Base-by-base conservation (phyloP, 345 rosid genomes). In the Hirschfeldia incana region DNA sequence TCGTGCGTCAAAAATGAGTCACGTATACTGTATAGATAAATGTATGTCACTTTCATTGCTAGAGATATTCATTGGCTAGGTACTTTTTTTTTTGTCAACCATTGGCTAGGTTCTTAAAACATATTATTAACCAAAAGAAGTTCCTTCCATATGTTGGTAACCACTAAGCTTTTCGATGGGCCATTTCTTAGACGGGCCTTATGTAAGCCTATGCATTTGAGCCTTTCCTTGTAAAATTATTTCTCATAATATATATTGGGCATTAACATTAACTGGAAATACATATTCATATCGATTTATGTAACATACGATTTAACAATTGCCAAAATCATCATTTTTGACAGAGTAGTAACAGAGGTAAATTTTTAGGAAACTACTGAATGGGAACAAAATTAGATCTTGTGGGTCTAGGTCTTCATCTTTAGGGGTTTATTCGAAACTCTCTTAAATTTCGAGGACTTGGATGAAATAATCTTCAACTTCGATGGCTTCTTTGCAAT, bases 401-500 rank as follows among this genome's bases (percentile, higher is more conserved):
- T 51, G 13, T 28, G 28, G 61, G 62, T 57, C 53, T 57, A 26
- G 53, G 62, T 67, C 44, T 73, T 67, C 9, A 67, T 0, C 58
- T 17, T 61, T 12, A 8, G 11, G 15, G 70, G 78, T 49, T 67
- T 63, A 4, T 10, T 34, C 4, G 28, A 15, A 1, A 67, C 10
- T 74, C 44, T 73, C 65, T 67, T 53, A 49, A 73, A 36, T 30
- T 33, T 8, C 16, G 17, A 49, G 58, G 69, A 1, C 33, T 33
- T 67, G 5, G 61, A 8, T 15, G 73, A 9, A 29, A 72, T 17
- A 66, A 21, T 5, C 74, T 78, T 72, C 32, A 66, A 66, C 2
- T 60, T 67, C 27, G 0, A n/a, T 59, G 69, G 11, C 74, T 67
- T 46, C 69, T 37, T 33, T 16, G 82, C 15, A 59, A 73, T 60